Base-by-base conservation (phyloP, 768 basidiomycete species). In the Amanita brunnescens region DNA sequence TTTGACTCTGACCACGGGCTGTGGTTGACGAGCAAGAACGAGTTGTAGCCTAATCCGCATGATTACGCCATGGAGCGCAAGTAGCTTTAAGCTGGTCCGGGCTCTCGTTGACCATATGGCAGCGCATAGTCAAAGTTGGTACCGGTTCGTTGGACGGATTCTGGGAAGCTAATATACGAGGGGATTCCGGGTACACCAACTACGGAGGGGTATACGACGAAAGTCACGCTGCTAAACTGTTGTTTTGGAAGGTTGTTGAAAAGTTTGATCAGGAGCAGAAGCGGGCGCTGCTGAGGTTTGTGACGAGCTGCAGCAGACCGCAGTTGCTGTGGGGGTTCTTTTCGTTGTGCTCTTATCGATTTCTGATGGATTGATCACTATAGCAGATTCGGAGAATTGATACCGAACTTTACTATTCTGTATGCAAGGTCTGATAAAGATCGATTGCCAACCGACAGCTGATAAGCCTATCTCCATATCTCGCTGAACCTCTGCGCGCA, bases 41-140 rank as follows among this genome's bases (percentile, higher is more conserved):
- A 97, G 66, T 70, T 99, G 40, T 99, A 97, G 61, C 96, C 96
- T 0, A 94, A 93, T 59, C 91, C 93, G 6, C 91, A 93, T 63
- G 74, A 78, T 0, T 97, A 96, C 64, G 92, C 96, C 1, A 87
- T 81, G 1, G 93, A 97, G 69, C 40, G 90, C 91, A 56, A 62
- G 83, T 69, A 20, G 33, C 3, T 29, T 29, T 29, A 29, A 29
- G 26, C 26, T 29, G 5, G 3, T 29, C 7, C 26, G 26, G 26
- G 26, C 5, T 29, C 26, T 7, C 26, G 26, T 7, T 29, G 7
- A 29, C 26, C n/a, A n/a, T 13, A n/a, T 16, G 54, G 5, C 60
- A 94, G 87, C 78, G 0, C 86, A 91, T 61, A 93, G 84, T 61
- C 71, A 97, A 43, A 81, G 78, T 38, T 98, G 95, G 95, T 98